A percentile compares a stretch with the other conserved stretches of the same genome.
phyloP scores from a whole-genome alignment of 1,284 basidiomycete genomes.

The Irpex lacteus region DNA sequence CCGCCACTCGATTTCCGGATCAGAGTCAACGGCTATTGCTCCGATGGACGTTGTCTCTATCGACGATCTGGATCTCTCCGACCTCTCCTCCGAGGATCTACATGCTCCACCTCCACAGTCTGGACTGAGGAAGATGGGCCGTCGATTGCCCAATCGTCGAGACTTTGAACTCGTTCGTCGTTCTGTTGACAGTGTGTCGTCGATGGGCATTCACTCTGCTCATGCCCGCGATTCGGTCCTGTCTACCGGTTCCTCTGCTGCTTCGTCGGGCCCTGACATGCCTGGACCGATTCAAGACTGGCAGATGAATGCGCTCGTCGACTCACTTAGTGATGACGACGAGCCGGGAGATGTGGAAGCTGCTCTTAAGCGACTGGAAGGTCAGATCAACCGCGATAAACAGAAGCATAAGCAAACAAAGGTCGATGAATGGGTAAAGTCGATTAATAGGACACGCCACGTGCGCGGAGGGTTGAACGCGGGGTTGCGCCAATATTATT shows the following conservation, averaged over 20 bases:
- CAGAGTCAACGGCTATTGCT: not conserved
- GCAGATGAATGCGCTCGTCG: constrained; percentile 77
- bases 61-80: constrained; percentile 72
- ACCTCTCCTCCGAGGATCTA: constrained; percentile 53
- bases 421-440: constrained; percentile 79
- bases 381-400: constrained; percentile 73
- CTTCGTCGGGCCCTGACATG: constrained; percentile 27
- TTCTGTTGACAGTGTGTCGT: constrained; percentile 69
- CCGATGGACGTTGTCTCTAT: constrained; percentile 67
- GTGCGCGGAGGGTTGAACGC: constrained; percentile 58
- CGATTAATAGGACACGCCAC: constrained; percentile 58
- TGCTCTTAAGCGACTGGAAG: constrained; percentile 75
- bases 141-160: constrained; percentile 64
- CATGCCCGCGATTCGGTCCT: constrained; percentile 40
- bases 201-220: constrained; percentile 66
- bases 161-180: constrained; percentile 75
- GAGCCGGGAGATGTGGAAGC: constrained; percentile 78
- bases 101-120: constrained; percentile 35
- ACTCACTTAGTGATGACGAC: constrained; percentile 73
- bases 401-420: constrained; percentile 69
- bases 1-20: not conserved
- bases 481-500: constrained; percentile 46
- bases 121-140: constrained; percentile 50
- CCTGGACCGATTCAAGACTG: constrained; percentile 61
- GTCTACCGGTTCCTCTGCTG: constrained; percentile 39